Percentiles rank a stretch among this genome's conserved stretches.
Evolutionary conservation across 2,329 filamentous ascomycete genomes (phyloP).

Genomic region (Stachybotrys echinatus): DNA sequence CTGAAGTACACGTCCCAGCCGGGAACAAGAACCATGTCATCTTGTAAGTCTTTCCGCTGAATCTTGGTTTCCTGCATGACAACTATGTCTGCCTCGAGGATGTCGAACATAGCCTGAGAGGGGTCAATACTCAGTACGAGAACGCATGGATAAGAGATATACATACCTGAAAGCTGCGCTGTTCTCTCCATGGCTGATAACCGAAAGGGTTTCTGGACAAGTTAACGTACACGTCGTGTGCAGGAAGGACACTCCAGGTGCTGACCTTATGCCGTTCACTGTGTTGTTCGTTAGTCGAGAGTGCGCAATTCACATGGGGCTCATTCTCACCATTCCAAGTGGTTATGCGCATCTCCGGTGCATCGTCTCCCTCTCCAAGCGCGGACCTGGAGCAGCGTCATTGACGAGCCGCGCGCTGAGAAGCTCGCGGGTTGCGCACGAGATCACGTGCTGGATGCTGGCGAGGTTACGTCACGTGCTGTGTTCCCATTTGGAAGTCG

Average conservation of each 20-base stretch:
- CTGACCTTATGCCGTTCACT: conserved; percentile 76
- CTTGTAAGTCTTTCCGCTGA: conserved; percentile 81
- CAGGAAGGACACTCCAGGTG: neutral
- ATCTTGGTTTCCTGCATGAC: conserved; percentile 97
- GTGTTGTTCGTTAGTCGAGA: conserved; percentile 7
- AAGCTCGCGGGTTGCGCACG: too few relatives aligned
- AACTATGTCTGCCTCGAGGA: conserved; percentile 85
- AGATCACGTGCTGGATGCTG: too few relatives aligned
- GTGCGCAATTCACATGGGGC: neutral
- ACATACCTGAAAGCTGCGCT: conserved; percentile 62
- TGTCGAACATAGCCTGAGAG: conserved; percentile 81
- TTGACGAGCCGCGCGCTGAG: too few relatives aligned
- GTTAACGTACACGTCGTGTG: neutral
- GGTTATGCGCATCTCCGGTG: conserved; percentile 74
- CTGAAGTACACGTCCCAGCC: conserved; percentile 98
- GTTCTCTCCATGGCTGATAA: conserved; percentile 78
- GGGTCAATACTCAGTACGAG: neutral
- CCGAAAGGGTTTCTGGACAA: conserved; percentile 66
- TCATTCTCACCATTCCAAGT: conserved; percentile 77
- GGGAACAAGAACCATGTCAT: conserved; percentile 92
- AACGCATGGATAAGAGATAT: neutral
- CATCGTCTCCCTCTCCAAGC: too few relatives aligned
- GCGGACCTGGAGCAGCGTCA: too few relatives aligned
- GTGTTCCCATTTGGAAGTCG: too few relatives aligned
- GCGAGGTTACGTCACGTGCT: too few relatives aligned